phyloP scores from a whole-genome alignment of 176 grass and related monocot genomes.

The Pontederia crassipes region DNA sequence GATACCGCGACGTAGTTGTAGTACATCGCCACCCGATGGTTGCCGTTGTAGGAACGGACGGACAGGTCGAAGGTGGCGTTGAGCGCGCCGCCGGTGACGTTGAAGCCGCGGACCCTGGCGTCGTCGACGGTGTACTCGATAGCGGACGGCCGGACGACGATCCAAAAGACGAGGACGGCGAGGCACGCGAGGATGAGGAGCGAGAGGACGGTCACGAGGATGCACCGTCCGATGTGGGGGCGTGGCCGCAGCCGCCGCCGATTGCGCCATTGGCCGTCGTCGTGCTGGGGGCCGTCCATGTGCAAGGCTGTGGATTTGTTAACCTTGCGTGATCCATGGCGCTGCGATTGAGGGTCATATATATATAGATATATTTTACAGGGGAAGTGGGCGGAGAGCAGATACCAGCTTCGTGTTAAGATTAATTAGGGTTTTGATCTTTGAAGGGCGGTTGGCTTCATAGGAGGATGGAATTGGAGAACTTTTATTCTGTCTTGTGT shows the following conservation, averaged over 20 bases:
- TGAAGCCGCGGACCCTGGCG: constrained; percentile 37
- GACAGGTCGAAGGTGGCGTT: constrained; percentile 59
- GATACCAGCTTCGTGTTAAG: too few relatives aligned
- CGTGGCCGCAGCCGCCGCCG: constrained; percentile 1
- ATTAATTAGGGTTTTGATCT: too few relatives aligned
- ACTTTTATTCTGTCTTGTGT: too few relatives aligned
- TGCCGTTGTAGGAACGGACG: constrained; percentile 45
- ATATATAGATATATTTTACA: too few relatives aligned
- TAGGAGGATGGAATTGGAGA: too few relatives aligned
- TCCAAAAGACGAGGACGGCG: constrained; percentile 56
- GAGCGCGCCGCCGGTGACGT: constrained; percentile 36
- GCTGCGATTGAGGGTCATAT: too few relatives aligned
- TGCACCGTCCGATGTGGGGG: constrained; percentile 31
- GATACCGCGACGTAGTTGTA: constrained; percentile 44
- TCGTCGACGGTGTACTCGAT: constrained; percentile 47
- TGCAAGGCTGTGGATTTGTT: too few relatives aligned
- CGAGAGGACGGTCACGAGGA: constrained; percentile 21
- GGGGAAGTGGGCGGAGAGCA: too few relatives aligned
- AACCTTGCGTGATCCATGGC: too few relatives aligned
- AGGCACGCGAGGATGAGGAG: constrained; percentile 39
- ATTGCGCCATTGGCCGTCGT: neutral
- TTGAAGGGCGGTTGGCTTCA: too few relatives aligned
- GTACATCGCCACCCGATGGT: constrained; percentile 48
- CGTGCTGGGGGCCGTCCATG: neutral
- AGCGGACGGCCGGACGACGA: constrained; percentile 54